These are phyloP conservation scores for Neoboletus magnificus DNA, from an alignment of 768 basidiomycete species.

Conservation along the genomic window DNA sequence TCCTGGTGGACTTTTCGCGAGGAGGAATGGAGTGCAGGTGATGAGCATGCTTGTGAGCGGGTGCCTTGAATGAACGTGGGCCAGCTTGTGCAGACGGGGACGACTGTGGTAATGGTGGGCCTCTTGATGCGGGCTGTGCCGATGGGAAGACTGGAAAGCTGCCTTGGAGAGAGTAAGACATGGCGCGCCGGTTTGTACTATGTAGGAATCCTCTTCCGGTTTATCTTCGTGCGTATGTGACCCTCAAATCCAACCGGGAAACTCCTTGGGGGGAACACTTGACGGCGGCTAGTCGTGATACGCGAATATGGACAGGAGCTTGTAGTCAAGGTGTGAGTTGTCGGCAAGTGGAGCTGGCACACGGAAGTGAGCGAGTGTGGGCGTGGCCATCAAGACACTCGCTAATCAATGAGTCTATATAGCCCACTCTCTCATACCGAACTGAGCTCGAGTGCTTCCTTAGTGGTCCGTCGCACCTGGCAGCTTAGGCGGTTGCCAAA, in stretches of 20 bases:
- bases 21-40: conserved; percentile 85
- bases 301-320: not conserved
- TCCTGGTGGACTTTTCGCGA: conserved; percentile 84
- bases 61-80: conserved; percentile 51
- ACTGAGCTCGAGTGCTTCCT: no score
- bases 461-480: no score
- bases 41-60: conserved; percentile 86
- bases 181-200: conserved; percentile 4
- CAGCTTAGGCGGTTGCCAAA: no score
- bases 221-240: conserved; percentile 18
- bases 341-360: not conserved
- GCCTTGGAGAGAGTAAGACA: conserved; percentile 31
- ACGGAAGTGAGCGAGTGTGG: no score
- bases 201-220: conserved; percentile 7
- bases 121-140: conserved; percentile 6
- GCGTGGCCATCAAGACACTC: not conserved
- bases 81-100: conserved; percentile 15
- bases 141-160: conserved; percentile 20
- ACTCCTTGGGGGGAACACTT: not conserved
- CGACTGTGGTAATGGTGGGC: conserved; percentile 6
- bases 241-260: conserved; percentile 2
- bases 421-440: no score
- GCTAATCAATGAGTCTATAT: not conserved
- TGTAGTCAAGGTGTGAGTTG: not conserved
- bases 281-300: not conserved